Conservation (phyloP, 2,329 filamentous ascomycete species). For the Alternaria novae-zelandiae region DNA sequence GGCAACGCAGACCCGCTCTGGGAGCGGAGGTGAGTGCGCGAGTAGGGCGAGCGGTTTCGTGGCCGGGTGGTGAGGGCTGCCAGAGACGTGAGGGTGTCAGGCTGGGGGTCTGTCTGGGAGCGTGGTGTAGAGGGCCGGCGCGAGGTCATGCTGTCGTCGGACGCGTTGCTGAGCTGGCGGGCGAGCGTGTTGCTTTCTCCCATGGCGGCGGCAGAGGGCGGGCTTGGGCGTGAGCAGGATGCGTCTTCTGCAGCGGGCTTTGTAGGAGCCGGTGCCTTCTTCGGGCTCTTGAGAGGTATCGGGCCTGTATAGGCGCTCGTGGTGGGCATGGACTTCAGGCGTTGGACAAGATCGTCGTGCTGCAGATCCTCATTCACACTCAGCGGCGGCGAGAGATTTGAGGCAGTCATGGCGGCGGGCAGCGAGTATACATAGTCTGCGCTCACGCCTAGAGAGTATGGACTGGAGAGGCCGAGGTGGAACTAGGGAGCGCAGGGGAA, state of each 20-base stretch:
- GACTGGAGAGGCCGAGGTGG: slow-evolving; percentile 19
- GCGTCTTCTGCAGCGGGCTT: slow-evolving; percentile 1
- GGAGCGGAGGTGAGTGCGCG: slow-evolving; percentile 54
- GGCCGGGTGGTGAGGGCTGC: slow-evolving; percentile 37
- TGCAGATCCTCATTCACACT: slow-evolving; percentile 14
- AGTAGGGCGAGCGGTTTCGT: slow-evolving; percentile 57
- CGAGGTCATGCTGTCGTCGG: slow-evolving; percentile 28
- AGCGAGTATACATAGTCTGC: slow-evolving; percentile 39
- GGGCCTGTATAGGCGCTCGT: slow-evolving; percentile 13
- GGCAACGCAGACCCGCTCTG: slow-evolving; percentile 51
- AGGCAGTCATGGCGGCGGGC: slow-evolving; percentile 37
- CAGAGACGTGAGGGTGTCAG: slow-evolving; percentile 21
- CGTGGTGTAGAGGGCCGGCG: slow-evolving; percentile 45
- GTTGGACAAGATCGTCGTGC: slow-evolving; percentile 31
- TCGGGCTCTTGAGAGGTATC: slow-evolving; percentile 11
- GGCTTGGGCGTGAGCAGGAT: neutral
- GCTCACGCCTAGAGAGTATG: neutral
- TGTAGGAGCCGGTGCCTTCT: slow-evolving; percentile 4
- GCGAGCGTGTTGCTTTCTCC: slow-evolving; percentile 28
- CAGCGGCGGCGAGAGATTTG: slow-evolving; percentile 23
- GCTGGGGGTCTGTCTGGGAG: slow-evolving; percentile 49
- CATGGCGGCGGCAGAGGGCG: slow-evolving; percentile 23
- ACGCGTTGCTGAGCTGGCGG: slow-evolving; percentile 34
- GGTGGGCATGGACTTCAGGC: slow-evolving; percentile 29
- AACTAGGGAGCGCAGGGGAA: slow-evolving; percentile 21